These are phyloP conservation scores for Gryganskiella cystojenkinii DNA, from an alignment of 192 early-diverging fungal genomes.

Conservation along the genomic window DNA sequence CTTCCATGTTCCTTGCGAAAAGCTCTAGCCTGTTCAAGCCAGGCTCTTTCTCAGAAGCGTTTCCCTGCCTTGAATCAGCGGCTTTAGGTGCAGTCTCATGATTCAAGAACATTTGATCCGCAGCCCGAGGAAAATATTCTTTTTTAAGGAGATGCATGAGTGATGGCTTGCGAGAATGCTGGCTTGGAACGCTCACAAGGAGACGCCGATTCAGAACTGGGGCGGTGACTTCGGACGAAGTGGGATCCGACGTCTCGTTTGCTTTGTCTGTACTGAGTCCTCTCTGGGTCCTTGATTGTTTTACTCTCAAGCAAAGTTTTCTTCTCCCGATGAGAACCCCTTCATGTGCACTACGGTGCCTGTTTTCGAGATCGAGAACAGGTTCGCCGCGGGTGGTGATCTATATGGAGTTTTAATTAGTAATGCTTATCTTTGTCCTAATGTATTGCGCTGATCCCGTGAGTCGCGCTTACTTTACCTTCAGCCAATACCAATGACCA, in stretches of 20 bases:
- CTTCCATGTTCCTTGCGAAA: slow-evolving; percentile 70
- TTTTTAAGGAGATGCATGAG: slow-evolving; percentile 49
- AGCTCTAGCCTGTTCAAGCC: slow-evolving; percentile 64
- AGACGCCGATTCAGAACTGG: slow-evolving; percentile 15
- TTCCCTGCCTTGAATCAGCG: neutral
- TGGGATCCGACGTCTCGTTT: too few species aligned
- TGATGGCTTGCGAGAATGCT: slow-evolving; percentile 75
- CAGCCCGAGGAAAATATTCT: slow-evolving; percentile 15
- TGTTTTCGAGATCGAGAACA: slow-evolving; percentile 52
- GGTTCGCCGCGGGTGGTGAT: slow-evolving; percentile 56
- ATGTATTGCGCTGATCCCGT: too few species aligned
- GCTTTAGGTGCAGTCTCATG: neutral
- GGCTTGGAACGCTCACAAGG: slow-evolving; percentile 66
- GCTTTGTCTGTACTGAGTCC: too few species aligned
- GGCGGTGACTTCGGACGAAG: too few species aligned
- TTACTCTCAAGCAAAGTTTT: too few species aligned
- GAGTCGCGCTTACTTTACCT: slow-evolving; percentile 58
- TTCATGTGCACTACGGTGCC: slow-evolving; percentile 76
- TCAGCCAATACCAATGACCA: slow-evolving; percentile 75
- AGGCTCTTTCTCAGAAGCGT: slow-evolving; percentile 4
- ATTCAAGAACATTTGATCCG: neutral
- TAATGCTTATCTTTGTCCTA: too few species aligned
- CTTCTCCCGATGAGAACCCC: slow-evolving; percentile 61
- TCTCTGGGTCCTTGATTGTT: too few species aligned
- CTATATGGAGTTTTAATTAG: neutral